Conservation (phyloP, 441 rosid genomes). For the Gossypium schwendimanii region DNA sequence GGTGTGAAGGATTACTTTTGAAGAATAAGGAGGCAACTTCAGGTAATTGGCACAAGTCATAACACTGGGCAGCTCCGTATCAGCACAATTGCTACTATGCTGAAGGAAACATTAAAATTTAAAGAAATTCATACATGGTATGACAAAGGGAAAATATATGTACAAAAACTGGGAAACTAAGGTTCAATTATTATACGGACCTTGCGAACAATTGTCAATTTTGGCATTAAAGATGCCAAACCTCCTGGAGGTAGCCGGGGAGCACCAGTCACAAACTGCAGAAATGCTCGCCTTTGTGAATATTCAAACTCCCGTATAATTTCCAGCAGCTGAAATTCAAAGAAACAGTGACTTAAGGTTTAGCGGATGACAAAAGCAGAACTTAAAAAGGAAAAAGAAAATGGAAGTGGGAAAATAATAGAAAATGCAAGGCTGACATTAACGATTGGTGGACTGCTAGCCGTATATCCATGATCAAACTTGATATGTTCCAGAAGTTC, state of each 20-base stretch:
- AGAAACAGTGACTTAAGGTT: slow-evolving; percentile 2
- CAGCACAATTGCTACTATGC: slow-evolving; percentile 64
- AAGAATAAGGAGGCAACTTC: slow-evolving; percentile 88
- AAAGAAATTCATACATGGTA: neutral
- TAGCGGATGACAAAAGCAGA: slow-evolving; percentile 3
- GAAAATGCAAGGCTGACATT: slow-evolving; percentile 37
- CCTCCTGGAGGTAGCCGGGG: slow-evolving; percentile 98
- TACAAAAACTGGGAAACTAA: neutral
- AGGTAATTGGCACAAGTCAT: slow-evolving; percentile 98
- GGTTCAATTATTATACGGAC: slow-evolving; percentile 22
- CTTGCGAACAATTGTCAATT: slow-evolving; percentile 92
- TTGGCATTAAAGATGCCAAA: slow-evolving; percentile 81
- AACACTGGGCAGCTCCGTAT: slow-evolving; percentile 86
- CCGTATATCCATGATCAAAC: slow-evolving; percentile 97
- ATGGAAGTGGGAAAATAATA: neutral
- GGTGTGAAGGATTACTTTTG: slow-evolving; percentile 50
- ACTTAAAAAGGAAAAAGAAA: neutral
- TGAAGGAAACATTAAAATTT: slow-evolving; percentile 28
- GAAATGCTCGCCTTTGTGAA: slow-evolving; percentile 66
- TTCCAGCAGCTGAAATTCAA: slow-evolving; percentile 59
- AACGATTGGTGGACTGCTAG: slow-evolving; percentile 78
- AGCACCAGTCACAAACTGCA: slow-evolving; percentile 93
- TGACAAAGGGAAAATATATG: neutral
- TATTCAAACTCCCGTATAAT: slow-evolving; percentile 62
- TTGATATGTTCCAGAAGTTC: slow-evolving; percentile 89